Base-by-base conservation (phyloP, 805 yeast genomes). In the Teunomyces atbi region DNA sequence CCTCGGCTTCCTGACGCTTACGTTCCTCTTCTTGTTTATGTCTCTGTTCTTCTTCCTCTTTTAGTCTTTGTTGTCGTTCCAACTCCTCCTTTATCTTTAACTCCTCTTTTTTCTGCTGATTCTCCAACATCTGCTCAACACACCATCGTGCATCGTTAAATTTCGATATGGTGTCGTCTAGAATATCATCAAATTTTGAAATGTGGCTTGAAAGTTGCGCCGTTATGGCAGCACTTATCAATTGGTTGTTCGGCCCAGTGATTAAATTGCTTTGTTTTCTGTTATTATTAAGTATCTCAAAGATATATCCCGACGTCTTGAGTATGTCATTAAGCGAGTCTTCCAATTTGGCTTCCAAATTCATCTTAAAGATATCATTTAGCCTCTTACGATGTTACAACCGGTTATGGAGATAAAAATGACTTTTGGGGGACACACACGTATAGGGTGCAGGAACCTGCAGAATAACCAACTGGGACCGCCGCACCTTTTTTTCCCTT, bases 91-190 rank as follows among this genome's bases (percentile, higher is more conserved):
- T 64, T 18, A 65, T 38, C 54, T 66, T 68, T 53, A 65, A 45
- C 51, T 71, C 74, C 50, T 71, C 74, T 49, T 70, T 74, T 37
- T 62, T 61, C 52, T 69, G 74, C 51, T 64, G 68, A 55, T 62
- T 70, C 51, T 72, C 74, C 27, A 71, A 55, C 42, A 72, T 71
- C 48, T 65, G 70, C 45, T 65, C 75, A 4, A 72, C 57, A 46
- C 76, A 72, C 77, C 77, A 72, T 32, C 61, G 57, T 2, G 74
- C 69, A 42, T 72, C 76, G 52, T 71, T 71, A 49, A 72, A 66
- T 50, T 71, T 71, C 44, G 62, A 48, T 8, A 66, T 59, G 2
- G 76, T 68, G 6, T 72, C 76, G 51, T 72, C 77, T n/a, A 72
- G 59, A 26, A 71, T 62, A 45, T 62, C 73, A 49, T 72, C 76